Percentiles rank a stretch among this genome's conserved stretches.
phyloP scores from a whole-genome alignment of 495 filamentous ascomycete genomes.

The Annulohypoxylon bovei region DNA sequence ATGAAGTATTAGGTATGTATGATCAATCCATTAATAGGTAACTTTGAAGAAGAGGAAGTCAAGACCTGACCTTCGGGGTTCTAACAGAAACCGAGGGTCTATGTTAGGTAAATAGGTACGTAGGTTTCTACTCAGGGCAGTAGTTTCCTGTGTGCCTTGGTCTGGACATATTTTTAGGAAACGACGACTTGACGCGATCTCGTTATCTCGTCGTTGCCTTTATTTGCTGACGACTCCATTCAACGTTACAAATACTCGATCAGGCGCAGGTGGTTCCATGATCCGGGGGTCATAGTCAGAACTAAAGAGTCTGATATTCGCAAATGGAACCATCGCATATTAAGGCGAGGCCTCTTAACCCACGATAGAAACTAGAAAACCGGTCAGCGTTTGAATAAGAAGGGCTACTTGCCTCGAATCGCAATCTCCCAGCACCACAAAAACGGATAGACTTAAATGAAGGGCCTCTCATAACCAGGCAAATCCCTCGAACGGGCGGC shows the following conservation, averaged over 20 bases:
- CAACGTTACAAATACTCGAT: conserved; percentile 15
- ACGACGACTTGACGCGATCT: conserved; percentile 14
- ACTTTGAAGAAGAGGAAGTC: conserved; percentile 19
- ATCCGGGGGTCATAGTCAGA: background rate
- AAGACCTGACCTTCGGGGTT: conserved; percentile 21
- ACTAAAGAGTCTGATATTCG: background rate
- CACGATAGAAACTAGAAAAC: background rate
- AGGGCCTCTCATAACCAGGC: conserved; percentile 8
- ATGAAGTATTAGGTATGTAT: conserved; percentile 10
- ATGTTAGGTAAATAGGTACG: conserved; percentile 4
- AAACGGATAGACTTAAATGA: conserved; percentile 7
- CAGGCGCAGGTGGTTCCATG: background rate
- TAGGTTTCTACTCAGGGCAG: conserved; percentile 13
- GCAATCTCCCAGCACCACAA: background rate
- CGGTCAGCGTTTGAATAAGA: background rate
- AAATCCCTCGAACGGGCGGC: conserved; percentile 6
- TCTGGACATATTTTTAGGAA: conserved; percentile 17
- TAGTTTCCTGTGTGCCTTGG: conserved; percentile 15
- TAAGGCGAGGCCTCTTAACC: background rate
- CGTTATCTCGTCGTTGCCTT: background rate
- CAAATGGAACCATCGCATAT: background rate
- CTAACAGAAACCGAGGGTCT: conserved; percentile 12
- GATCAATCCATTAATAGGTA: background rate
- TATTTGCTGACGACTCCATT: conserved; percentile 10
- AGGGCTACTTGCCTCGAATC: background rate